Evolutionary conservation across 2,329 filamentous ascomycete species (phyloP).

Genomic region (Colletotrichum falcatum): DNA sequence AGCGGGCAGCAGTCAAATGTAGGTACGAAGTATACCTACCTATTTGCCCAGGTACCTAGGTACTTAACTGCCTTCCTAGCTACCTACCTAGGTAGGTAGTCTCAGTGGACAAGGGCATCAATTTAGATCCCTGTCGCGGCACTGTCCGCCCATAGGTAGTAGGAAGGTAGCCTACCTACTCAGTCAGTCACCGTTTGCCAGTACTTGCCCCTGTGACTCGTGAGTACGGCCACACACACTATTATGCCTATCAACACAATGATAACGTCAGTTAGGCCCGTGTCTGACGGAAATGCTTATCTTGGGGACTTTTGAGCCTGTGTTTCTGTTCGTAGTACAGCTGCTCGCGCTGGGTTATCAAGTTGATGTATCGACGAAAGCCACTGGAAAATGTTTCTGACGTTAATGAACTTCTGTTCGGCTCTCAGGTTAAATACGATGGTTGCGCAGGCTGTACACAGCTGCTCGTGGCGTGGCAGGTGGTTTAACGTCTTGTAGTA

Average conservation of each 20-base stretch:
- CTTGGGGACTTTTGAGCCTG: background rate
- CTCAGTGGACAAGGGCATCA: background rate
- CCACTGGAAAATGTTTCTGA: background rate
- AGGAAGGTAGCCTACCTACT: background rate
- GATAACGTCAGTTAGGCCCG: background rate
- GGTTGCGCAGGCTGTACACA: background rate
- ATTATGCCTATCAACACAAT: too few relatives aligned
- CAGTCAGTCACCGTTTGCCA: background rate
- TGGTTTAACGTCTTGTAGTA: background rate
- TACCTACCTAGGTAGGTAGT: background rate
- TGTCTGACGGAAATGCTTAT: background rate
- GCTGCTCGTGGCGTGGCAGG: background rate
- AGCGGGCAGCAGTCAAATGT: background rate
- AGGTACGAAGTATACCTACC: too few relatives aligned
- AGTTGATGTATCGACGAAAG: background rate
- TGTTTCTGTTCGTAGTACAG: background rate
- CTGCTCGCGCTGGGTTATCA: background rate
- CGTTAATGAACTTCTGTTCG: background rate
- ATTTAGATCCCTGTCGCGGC: conserved; percentile 26
- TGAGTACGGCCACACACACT: too few relatives aligned
- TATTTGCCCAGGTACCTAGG: too few relatives aligned
- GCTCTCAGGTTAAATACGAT: background rate
- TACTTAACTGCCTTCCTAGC: too few relatives aligned
- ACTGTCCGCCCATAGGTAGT: background rate
- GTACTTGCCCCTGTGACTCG: background rate